These are phyloP conservation scores for Dactylellina drechsleri DNA, from an alignment of 2,329 filamentous ascomycete species.

Conservation along the genomic window DNA sequence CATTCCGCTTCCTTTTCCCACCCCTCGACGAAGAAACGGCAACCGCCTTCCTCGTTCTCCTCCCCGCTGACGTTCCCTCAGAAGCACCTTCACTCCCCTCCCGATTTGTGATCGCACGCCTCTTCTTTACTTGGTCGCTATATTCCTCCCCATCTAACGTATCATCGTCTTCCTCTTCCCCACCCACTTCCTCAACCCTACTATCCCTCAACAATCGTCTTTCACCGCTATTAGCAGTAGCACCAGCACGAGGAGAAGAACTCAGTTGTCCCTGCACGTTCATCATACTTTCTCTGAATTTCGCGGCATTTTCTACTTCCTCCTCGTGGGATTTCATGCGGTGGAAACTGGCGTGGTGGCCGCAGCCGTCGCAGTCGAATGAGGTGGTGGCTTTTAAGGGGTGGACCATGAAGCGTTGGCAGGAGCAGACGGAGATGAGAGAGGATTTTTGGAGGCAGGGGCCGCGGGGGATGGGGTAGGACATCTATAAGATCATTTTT, in stretches of 20 bases:
- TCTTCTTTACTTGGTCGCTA: constrained; percentile 26
- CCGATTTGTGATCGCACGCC: constrained; percentile 12
- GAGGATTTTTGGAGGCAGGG: constrained; percentile 66
- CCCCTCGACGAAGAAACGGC: neutral
- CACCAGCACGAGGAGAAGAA: neutral
- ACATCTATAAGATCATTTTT: constrained; percentile 27
- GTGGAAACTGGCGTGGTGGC: constrained; percentile 68
- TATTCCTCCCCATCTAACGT: constrained; percentile 39
- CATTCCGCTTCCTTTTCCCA: constrained; percentile 37
- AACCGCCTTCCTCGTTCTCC: constrained; percentile 14
- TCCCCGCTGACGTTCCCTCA: neutral
- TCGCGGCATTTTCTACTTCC: constrained; percentile 55
- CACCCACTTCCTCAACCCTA: constrained; percentile 19
- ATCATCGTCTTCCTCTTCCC: constrained; percentile 41
- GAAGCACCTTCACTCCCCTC: constrained; percentile 15
- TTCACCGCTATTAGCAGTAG: neutral
- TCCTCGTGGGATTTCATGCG: constrained; percentile 64
- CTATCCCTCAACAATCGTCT: constrained; percentile 15
- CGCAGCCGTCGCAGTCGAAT: constrained; percentile 69
- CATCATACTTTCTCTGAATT: constrained; percentile 64
- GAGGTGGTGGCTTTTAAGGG: constrained; percentile 67
- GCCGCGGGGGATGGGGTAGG: constrained; percentile 63
- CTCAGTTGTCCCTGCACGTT: constrained; percentile 61
- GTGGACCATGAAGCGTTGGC: constrained; percentile 69
- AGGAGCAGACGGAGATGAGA: constrained; percentile 65